Base-by-base conservation (phyloP, 2,329 filamentous ascomycete species). In the Xylaria sp. region DNA sequence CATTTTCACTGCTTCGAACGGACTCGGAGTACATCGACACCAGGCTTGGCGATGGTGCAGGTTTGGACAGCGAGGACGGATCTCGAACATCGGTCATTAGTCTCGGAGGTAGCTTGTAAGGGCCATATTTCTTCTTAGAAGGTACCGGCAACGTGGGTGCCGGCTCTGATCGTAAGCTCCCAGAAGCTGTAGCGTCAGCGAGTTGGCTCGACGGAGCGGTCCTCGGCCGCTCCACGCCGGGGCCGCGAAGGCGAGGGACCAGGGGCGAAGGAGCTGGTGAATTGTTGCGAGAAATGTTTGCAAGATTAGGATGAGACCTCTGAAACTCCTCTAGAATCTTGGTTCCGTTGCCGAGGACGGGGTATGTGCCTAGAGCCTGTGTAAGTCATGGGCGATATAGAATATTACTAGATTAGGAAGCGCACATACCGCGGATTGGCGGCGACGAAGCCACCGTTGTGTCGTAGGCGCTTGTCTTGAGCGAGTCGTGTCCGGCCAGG, bases 311-410 rank as follows among this genome's bases (percentile, higher is more conserved):
- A 34, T 79, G 76, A 20, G 78, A 79, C 55, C 78, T 78, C 55
- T 81, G 78, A 18, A 82, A 76, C 52, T 77, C 74, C 58, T 82
- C 79, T 59, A 82, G 70, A 23, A 81, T 75, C 63, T 77, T 81
- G 25, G 77, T 75, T 4, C 81, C 82, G 75, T 84, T 84, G 44
- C 82, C 82, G 23, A 78, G 75, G 39, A 84, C 78, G 2, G 82
- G 81, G 66, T 81, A 81, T 5, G 78, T 79, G 48, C 82, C 84
- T 81, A 65, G 41, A 73, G 59, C 23, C 65, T 23, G 68, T 65
- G 72, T 75, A 59, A 76, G 72, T 60, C 34, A 48, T 25, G 41
- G 63, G 67, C 59, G 67, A 74, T 65, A 66, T 41, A 70, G 63
- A 20, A 65, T 25, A 68, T 73, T 71, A 65, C 71, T 71, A 52